These are phyloP conservation scores for Calvatia gigantea DNA, from an alignment of 768 basidiomycete genomes.

Conservation along the genomic window DNA sequence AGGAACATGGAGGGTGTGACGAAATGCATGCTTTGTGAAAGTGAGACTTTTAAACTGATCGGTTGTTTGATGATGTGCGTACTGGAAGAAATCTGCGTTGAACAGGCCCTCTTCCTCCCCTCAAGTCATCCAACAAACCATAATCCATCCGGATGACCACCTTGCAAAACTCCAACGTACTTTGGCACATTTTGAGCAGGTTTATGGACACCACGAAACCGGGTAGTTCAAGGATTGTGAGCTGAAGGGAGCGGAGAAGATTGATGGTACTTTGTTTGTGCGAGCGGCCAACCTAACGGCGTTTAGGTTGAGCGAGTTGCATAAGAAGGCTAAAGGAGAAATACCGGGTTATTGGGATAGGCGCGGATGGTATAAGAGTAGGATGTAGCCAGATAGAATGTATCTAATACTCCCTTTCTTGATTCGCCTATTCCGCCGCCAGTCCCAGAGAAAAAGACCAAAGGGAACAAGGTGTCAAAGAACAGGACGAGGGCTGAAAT, in stretches of 20 bases:
- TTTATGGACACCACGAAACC: slow-evolving; percentile 8
- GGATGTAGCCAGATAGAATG: too few species aligned
- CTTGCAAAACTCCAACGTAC: slow-evolving; percentile 35
- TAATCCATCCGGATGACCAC: slow-evolving; percentile 58
- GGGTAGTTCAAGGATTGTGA: slow-evolving; percentile 22
- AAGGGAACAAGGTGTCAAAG: too few species aligned
- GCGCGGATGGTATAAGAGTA: background rate
- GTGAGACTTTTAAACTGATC: slow-evolving; percentile 40
- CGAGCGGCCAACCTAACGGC: slow-evolving; percentile 48
- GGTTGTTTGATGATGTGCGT: slow-evolving; percentile 30
- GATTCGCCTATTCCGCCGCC: too few species aligned
- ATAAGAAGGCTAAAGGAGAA: background rate
- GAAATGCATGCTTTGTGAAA: slow-evolving; percentile 51
- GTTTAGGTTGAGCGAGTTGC: slow-evolving; percentile 27
- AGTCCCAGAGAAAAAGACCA: too few species aligned
- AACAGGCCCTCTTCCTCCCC: slow-evolving; percentile 40
- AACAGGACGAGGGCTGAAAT: too few species aligned
- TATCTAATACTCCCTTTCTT: too few species aligned
- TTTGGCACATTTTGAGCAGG: slow-evolving; percentile 25
- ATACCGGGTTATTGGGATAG: background rate
- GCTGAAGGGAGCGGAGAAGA: slow-evolving; percentile 40
- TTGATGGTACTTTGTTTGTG: slow-evolving; percentile 60
- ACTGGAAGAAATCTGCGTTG: background rate
- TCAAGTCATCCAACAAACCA: slow-evolving; percentile 45
- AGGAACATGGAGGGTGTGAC: slow-evolving; percentile 67